These are phyloP conservation scores for Gelatoporia subvermispora DNA, from an alignment of 768 basidiomycete genomes.

Conservation along the genomic window DNA sequence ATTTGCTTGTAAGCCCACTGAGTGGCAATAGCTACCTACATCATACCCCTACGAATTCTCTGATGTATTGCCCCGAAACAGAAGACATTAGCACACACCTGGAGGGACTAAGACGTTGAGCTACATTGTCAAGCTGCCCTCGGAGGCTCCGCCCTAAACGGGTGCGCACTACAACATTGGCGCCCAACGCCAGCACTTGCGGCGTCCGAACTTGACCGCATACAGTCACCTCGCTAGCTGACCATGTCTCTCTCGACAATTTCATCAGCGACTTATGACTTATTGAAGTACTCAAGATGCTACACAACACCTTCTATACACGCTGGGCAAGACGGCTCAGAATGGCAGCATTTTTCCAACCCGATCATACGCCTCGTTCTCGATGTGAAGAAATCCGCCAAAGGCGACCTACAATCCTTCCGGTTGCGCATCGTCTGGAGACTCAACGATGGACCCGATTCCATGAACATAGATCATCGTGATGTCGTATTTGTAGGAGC, in stretches of 20 bases:
- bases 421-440: conserved; percentile 63
- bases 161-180: too few species aligned
- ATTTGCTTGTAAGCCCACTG: too few species aligned
- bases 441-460: conserved; percentile 34
- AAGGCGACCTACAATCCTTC: conserved; percentile 54
- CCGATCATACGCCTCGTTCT: conserved; percentile 59
- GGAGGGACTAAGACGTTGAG: too few species aligned
- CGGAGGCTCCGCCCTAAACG: too few species aligned
- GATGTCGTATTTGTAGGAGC: conserved; percentile 64
- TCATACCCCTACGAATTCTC: too few species aligned
- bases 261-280: conserved; percentile 48
- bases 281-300: conserved; percentile 66
- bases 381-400: conserved; percentile 47
- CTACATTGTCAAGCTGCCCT: too few species aligned
- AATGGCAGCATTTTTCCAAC: conserved; percentile 80
- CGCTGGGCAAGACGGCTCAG: conserved; percentile 27
- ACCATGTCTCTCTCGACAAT: conserved; percentile 49
- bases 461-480: conserved; percentile 37
- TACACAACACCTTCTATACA: conserved; percentile 34
- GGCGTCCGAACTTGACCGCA: too few species aligned
- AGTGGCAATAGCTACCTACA: too few species aligned
- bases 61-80: too few species aligned
- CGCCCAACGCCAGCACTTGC: too few species aligned
- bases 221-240: too few species aligned
- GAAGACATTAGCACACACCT: too few species aligned